phyloP scores from a whole-genome alignment of 306 rosid species.

The Trifolium pratense region DNA sequence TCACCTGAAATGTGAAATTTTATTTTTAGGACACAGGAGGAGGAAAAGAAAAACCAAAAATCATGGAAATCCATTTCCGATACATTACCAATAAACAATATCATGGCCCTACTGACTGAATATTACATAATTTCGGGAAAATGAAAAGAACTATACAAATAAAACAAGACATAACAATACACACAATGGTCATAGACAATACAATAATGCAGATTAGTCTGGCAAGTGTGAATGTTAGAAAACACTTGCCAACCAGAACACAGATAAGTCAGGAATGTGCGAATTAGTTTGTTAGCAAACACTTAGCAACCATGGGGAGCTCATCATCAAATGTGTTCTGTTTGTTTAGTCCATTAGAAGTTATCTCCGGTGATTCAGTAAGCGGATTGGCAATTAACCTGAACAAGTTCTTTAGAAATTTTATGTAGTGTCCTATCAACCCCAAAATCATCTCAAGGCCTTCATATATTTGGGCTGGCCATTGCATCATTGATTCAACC shows the following conservation, averaged over 20 bases:
- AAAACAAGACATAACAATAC: neutral
- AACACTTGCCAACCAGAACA: neutral
- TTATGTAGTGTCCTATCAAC: neutral
- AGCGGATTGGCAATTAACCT: neutral
- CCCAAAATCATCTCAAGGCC: too few relatives aligned
- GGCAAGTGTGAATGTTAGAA: slow-evolving; percentile 47
- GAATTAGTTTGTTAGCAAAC: slow-evolving; percentile 44
- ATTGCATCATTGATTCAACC: too few relatives aligned
- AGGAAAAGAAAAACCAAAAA: too few relatives aligned
- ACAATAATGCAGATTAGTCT: neutral
- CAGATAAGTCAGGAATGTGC: slow-evolving; percentile 35
- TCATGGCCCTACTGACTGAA: slow-evolving; percentile 1
- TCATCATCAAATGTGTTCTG: neutral
- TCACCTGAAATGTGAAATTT: too few relatives aligned
- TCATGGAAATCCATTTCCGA: too few relatives aligned
- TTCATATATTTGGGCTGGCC: too few relatives aligned
- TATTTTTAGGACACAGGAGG: too few relatives aligned
- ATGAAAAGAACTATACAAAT: neutral
- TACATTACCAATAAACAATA: slow-evolving; percentile 22
- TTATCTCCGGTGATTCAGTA: neutral
- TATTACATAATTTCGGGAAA: slow-evolving; percentile 9
- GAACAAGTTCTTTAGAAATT: neutral
- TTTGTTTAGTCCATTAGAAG: neutral
- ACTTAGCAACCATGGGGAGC: too few relatives aligned
- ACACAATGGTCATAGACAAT: slow-evolving; percentile 1